Conservation (phyloP, 2,329 filamentous ascomycete species). For the Cladophialophora exuberans region DNA sequence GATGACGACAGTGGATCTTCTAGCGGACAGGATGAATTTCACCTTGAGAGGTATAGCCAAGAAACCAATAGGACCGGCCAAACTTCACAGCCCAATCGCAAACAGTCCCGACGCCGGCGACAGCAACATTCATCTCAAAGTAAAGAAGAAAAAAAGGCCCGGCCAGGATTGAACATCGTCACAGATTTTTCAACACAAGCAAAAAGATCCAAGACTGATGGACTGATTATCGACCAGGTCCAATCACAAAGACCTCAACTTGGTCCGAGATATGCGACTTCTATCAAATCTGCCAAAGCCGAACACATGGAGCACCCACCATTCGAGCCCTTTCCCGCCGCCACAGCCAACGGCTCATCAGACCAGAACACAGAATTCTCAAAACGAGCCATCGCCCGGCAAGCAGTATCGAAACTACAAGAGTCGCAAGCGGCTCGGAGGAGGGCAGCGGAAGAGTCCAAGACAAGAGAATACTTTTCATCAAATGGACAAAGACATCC, state of each 20-base stretch:
- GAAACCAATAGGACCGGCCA: conserved; percentile 1
- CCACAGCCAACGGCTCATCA: not conserved
- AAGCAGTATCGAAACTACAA: conserved; percentile 15
- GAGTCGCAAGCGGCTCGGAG: conserved; percentile 19
- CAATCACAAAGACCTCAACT: conserved; percentile 27
- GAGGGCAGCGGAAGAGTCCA: not conserved
- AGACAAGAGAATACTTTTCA: not conserved
- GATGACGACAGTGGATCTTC: conserved; percentile 25
- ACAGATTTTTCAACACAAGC: conserved; percentile 42
- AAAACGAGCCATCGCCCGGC: conserved; percentile 10
- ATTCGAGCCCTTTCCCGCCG: not conserved
- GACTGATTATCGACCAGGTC: conserved; percentile 28
- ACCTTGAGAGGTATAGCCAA: conserved; percentile 33
- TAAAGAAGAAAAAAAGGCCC: conserved; percentile 33
- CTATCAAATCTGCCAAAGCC: conserved; percentile 29
- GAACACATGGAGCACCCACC: conserved; percentile 21
- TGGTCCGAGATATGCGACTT: conserved; percentile 22
- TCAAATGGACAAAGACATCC: not conserved
- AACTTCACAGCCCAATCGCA: conserved; percentile 1
- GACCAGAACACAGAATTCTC: not conserved
- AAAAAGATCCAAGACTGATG: conserved; percentile 20
- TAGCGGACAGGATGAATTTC: conserved; percentile 33
- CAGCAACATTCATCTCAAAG: conserved; percentile 1
- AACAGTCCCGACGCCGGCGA: not conserved
- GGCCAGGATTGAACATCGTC: conserved; percentile 47